phyloP scores from a whole-genome alignment of 2,329 filamentous ascomycete genomes.

The Pyricularia pennisetigena region DNA sequence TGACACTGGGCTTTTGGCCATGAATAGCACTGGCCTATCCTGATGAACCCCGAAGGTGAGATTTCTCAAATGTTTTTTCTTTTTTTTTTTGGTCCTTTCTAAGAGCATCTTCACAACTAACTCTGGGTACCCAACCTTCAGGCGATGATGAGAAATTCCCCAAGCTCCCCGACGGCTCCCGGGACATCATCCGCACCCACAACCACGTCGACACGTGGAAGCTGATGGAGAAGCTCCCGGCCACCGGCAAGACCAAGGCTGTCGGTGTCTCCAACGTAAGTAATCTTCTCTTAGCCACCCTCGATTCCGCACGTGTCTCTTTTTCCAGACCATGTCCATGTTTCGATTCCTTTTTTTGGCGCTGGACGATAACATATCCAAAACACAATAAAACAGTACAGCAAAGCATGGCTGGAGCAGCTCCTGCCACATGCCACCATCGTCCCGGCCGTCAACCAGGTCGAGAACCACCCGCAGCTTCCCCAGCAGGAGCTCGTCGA shows the following conservation, averaged over 20 bases:
- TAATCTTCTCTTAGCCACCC: not conserved
- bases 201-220: conserved; percentile 71
- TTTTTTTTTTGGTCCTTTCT: not conserved
- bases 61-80: not conserved
- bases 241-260: conserved; percentile 44
- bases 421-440: conserved; percentile 40
- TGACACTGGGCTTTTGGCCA: too few species aligned
- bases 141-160: conserved; percentile 67
- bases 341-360: not conserved
- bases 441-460: conserved; percentile 59
- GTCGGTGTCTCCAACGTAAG: conserved; percentile 48
- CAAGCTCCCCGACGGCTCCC: conserved; percentile 60
- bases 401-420: conserved; percentile 43
- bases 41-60: conserved; percentile 66
- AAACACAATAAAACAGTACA: conserved; percentile 30
- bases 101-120: not conserved
- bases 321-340: too few species aligned
- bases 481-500: conserved; percentile 65
- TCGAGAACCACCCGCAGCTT: conserved; percentile 63
- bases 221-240: conserved; percentile 58
- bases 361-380: not conserved
- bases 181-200: conserved; percentile 61
- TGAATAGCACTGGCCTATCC: conserved; percentile 63
- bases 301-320: too few species aligned
- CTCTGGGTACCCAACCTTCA: conserved; percentile 14